These are phyloP conservation scores for Neofusicoccum parvum DNA, from an alignment of 2,329 filamentous ascomycete genomes.

Conservation along the genomic window DNA sequence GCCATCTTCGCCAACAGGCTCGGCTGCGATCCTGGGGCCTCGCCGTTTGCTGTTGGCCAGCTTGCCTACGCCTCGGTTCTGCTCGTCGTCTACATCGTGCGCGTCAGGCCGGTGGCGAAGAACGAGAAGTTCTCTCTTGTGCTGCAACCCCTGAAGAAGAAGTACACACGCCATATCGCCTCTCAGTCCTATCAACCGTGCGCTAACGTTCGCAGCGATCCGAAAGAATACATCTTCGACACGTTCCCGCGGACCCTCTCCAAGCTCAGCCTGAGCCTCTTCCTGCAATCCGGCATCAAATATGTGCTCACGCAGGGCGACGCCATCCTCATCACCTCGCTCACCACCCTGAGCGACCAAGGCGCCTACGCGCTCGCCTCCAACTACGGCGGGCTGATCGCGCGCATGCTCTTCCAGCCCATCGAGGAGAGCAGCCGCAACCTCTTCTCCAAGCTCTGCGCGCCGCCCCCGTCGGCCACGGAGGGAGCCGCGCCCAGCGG, in stretches of 20 bases:
- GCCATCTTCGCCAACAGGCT: constrained; percentile 64
- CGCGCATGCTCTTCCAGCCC: constrained; percentile 88
- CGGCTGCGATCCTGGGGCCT: constrained; percentile 65
- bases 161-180: constrained; percentile 36
- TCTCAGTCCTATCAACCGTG: background rate
- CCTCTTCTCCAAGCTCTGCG: constrained; percentile 81
- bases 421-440: constrained; percentile 91
- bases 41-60: constrained; percentile 90
- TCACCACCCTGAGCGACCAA: constrained; percentile 78
- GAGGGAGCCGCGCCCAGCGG: background rate
- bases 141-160: constrained; percentile 45
- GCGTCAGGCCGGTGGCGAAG: constrained; percentile 60
- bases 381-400: constrained; percentile 87
- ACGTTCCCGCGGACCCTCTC: constrained; percentile 71
- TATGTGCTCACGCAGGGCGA: constrained; percentile 94
- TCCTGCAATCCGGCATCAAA: constrained; percentile 86
- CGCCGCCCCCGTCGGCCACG: constrained; percentile 31
- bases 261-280: constrained; percentile 76
- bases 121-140: constrained; percentile 70
- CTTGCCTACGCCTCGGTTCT: constrained; percentile 72
- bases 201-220: constrained; percentile 5
- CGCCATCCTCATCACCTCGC: constrained; percentile 77
- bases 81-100: constrained; percentile 68
- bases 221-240: constrained; percentile 23
- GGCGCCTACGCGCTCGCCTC: constrained; percentile 91